Conservation (phyloP, 257 asterid species). For the Solanum clarkiae region DNA sequence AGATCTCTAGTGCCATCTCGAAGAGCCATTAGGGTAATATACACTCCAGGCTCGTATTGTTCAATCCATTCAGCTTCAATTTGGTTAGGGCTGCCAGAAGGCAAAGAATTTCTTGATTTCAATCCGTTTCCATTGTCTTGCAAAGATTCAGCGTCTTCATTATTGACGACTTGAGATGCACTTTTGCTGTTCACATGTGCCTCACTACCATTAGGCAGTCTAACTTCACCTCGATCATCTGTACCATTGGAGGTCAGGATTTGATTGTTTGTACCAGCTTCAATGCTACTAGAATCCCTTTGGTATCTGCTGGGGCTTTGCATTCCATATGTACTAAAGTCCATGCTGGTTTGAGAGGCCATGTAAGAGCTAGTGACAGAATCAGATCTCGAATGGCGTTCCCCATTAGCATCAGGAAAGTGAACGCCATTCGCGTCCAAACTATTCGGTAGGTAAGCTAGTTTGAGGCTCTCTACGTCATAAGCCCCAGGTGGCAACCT, state of each 20-base stretch:
- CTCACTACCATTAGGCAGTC: slow-evolving; percentile 41
- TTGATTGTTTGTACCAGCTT: slow-evolving; percentile 17
- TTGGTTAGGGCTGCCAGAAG: slow-evolving; percentile 43
- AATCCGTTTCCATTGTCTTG: slow-evolving; percentile 35
- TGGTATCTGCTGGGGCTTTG: slow-evolving; percentile 9
- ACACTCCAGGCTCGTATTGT: slow-evolving; percentile 88
- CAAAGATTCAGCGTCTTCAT: slow-evolving; percentile 21
- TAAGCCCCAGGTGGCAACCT: slow-evolving; percentile 79
- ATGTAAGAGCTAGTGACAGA: slow-evolving; percentile 17
- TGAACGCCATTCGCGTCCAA: slow-evolving; percentile 42
- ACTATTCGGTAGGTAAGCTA: slow-evolving; percentile 56
- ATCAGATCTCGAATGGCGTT: slow-evolving; percentile 35
- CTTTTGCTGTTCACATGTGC: slow-evolving; percentile 26
- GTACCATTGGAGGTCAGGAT: slow-evolving; percentile 23
- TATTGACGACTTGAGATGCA: slow-evolving; percentile 31
- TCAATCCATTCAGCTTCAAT: slow-evolving; percentile 92
- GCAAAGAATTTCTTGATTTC: slow-evolving; percentile 33
- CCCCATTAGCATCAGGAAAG: slow-evolving; percentile 34
- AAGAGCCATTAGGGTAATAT: slow-evolving; percentile 77
- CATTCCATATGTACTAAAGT: slow-evolving; percentile 23
- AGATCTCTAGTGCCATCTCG: slow-evolving; percentile 93
- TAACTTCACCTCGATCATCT: slow-evolving; percentile 22
- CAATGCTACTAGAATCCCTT: slow-evolving; percentile 19
- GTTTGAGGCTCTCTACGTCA: slow-evolving; percentile 52
- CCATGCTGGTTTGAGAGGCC: slow-evolving; percentile 31